These are phyloP conservation scores for Parastagonospora avenae DNA, from an alignment of 2,329 filamentous ascomycete genomes.

Conservation along the genomic window DNA sequence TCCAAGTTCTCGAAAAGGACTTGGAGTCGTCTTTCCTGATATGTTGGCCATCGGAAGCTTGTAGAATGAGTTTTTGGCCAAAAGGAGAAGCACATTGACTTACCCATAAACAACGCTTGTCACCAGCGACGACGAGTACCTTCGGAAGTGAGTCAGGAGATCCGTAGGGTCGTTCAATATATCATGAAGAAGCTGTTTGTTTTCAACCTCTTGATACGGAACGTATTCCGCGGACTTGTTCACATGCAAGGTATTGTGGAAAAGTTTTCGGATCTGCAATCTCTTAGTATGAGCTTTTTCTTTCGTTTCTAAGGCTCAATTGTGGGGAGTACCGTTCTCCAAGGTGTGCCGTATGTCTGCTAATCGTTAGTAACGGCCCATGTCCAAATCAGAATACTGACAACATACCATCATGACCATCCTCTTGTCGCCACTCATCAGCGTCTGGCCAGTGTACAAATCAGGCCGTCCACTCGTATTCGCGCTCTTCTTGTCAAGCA, in stretches of 20 bases:
- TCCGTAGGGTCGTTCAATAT: conserved; percentile 51
- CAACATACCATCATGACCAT: conserved; percentile 4
- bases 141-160: conserved; percentile 51
- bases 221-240: conserved; percentile 28
- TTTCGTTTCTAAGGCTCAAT: background rate
- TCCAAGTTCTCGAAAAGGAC: conserved; percentile 46
- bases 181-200: conserved; percentile 58
- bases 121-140: conserved; percentile 55
- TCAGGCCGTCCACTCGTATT: conserved; percentile 55
- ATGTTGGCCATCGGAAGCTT: conserved; percentile 47
- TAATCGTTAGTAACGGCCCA: background rate
- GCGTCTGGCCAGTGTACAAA: conserved; percentile 1
- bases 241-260: conserved; percentile 13
- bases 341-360: background rate
- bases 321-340: background rate
- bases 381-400: background rate
- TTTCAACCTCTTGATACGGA: conserved; percentile 61
- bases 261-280: conserved; percentile 8
- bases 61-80: background rate
- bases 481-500: conserved; percentile 55
- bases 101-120: conserved; percentile 57
- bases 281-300: background rate
- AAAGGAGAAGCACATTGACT: background rate
- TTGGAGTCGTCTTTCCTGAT: conserved; percentile 50
- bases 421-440: conserved; percentile 3